Percentiles rank a stretch among this genome's conserved stretches.
phyloP scores from a whole-genome alignment of 305 asterid genomes.

The Fraxinus latifolia region DNA sequence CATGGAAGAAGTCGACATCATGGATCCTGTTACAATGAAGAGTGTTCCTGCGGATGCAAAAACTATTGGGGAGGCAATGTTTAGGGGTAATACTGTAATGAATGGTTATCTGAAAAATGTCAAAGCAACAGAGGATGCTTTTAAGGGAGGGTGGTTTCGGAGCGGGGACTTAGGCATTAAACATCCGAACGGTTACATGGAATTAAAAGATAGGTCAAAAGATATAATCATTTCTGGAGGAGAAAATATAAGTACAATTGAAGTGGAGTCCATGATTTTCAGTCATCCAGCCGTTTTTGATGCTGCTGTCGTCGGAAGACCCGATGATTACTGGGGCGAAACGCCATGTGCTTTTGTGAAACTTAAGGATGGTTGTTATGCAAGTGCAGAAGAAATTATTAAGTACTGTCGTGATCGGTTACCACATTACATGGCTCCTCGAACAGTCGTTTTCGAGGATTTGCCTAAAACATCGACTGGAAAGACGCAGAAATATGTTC shows the following conservation, averaged over 20 bases:
- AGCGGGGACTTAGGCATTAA: constrained; percentile 71
- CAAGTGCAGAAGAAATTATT: constrained; percentile 46
- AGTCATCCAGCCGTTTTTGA: constrained; percentile 62
- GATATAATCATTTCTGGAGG: constrained; percentile 73
- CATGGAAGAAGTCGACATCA: constrained; percentile 62
- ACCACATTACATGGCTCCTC: constrained; percentile 74
- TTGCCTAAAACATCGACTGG: constrained; percentile 78
- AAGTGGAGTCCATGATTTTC: constrained; percentile 59
- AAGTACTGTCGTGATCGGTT: constrained; percentile 48
- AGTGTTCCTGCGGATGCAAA: constrained; percentile 59
- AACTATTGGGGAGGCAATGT: constrained; percentile 75
- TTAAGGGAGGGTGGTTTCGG: constrained; percentile 64
- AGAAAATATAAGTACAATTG: constrained; percentile 64
- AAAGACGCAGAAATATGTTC: constrained; percentile 58
- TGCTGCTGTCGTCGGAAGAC: constrained; percentile 67
- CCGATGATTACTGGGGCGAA: constrained; percentile 74
- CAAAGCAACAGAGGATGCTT: constrained; percentile 56
- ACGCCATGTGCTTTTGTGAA: constrained; percentile 75
- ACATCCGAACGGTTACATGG: constrained; percentile 63
- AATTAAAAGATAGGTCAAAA: constrained; percentile 63
- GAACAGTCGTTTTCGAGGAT: constrained; percentile 54
- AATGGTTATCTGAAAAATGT: constrained; percentile 55
- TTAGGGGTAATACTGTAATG: constrained; percentile 80
- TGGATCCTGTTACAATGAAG: constrained; percentile 57
- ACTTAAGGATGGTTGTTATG: constrained; percentile 51